A percentile compares a stretch with the other conserved stretches of the same genome.
Conservation (phyloP, 2,329 filamentous ascomycete genomes). For the Aspergillus fijiensis region DNA sequence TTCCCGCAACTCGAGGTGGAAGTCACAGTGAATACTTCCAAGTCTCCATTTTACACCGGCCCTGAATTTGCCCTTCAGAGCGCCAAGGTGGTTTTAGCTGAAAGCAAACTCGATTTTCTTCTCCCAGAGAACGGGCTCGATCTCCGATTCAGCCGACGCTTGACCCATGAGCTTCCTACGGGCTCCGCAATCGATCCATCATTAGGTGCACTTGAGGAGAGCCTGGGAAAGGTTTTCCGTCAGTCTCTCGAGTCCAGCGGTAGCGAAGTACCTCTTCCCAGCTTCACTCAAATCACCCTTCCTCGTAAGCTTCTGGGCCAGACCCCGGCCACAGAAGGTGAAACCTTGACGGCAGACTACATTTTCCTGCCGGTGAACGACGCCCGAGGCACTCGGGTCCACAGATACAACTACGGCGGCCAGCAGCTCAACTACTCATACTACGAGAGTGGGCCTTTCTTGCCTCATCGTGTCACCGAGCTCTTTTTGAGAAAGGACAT, state of each 20-base stretch:
- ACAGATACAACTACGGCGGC: constrained; percentile 34
- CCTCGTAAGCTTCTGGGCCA: constrained; percentile 25
- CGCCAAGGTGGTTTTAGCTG: constrained; percentile 31
- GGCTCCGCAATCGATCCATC: constrained; percentile 4
- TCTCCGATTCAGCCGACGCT: constrained; percentile 39
- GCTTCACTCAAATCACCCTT: constrained; percentile 33
- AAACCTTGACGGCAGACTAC: constrained; percentile 31
- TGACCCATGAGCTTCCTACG: constrained; percentile 31
- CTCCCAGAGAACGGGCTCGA: constrained; percentile 41
- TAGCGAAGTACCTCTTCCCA: constrained; percentile 25
- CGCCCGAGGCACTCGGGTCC: constrained; percentile 27
- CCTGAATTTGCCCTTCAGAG: constrained; percentile 25
- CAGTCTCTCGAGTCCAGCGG: constrained; percentile 9
- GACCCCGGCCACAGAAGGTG: background rate
- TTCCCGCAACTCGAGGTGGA: constrained; percentile 39
- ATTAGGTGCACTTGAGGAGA: constrained; percentile 23
- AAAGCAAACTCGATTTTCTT: constrained; percentile 39
- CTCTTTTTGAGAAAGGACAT: constrained; percentile 33
- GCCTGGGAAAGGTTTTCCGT: constrained; percentile 23
- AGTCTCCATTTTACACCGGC: constrained; percentile 1
- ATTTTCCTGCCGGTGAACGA: constrained; percentile 35
- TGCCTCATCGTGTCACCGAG: constrained; percentile 30
- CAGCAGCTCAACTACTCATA: constrained; percentile 34
- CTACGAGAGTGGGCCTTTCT: constrained; percentile 34
- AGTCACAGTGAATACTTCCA: constrained; percentile 14